Conservation (phyloP, 1,284 basidiomycete species). For the Boletus holoroseus region DNA sequence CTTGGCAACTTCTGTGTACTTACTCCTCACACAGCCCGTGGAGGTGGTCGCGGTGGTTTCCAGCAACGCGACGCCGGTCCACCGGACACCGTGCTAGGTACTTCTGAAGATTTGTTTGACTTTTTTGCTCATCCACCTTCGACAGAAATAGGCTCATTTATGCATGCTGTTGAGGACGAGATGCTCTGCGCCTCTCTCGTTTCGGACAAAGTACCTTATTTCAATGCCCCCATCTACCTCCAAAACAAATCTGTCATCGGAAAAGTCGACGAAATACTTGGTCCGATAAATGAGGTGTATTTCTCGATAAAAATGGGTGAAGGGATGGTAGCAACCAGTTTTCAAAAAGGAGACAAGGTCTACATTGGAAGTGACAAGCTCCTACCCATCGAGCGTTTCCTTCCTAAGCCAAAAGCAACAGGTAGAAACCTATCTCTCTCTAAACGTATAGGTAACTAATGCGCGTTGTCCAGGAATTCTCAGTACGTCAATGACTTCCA, state of each 20-base stretch:
- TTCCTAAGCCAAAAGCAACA: conserved; percentile 90
- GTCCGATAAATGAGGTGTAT: conserved; percentile 97
- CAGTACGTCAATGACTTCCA: conserved; percentile 36
- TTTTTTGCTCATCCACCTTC: conserved; percentile 1
- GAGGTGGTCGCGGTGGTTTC: conserved; percentile 62
- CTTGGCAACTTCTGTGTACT: conserved; percentile 4
- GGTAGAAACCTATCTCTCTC: conserved; percentile 40
- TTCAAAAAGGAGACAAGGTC: conserved; percentile 97
- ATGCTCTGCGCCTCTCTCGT: conserved; percentile 92
- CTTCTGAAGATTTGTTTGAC: conserved; percentile 1
- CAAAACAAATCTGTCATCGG: conserved; percentile 96
- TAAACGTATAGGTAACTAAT: conserved; percentile 4
- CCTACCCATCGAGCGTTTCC: conserved; percentile 92
- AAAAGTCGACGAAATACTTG: conserved; percentile 94
- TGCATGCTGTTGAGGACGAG: conserved; percentile 96
- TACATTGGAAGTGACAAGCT: conserved; percentile 96
- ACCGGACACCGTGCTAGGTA: conserved; percentile 80
- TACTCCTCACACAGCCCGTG: conserved; percentile 36
- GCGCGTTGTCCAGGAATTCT: conserved; percentile 39
- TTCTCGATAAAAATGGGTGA: conserved; percentile 98
- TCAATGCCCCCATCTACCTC: conserved; percentile 98
- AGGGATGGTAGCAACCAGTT: conserved; percentile 93
- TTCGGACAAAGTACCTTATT: conserved; percentile 92
- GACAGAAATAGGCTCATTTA: conserved; percentile 80
- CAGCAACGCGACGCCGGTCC: conserved; percentile 74